A percentile compares a stretch with the other conserved stretches of the same genome.
Conservation (phyloP, 2,329 filamentous ascomycete genomes). For the Epichloe gansuensis region DNA sequence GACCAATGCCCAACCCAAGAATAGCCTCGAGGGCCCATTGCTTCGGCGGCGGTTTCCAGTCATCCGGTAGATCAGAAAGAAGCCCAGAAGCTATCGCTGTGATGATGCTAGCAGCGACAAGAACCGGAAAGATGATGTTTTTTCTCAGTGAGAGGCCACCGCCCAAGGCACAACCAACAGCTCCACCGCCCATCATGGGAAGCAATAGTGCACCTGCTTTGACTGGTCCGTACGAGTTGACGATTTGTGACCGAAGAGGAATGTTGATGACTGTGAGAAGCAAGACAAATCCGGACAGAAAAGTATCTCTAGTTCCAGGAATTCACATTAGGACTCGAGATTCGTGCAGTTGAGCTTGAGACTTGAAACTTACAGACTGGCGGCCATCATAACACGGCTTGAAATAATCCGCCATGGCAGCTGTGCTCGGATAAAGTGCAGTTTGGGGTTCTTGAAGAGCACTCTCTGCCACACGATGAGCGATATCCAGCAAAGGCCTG, state of each 20-base stretch:
- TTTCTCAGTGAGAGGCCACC: constrained; percentile 7
- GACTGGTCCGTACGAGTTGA: constrained; percentile 12
- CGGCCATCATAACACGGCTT: constrained; percentile 10
- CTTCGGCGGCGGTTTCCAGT: constrained; percentile 4
- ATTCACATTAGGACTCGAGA: too few species aligned
- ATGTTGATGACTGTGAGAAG: constrained; percentile 12
- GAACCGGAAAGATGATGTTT: constrained; percentile 11
- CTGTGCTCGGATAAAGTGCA: constrained; percentile 9
- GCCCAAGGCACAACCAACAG: constrained; percentile 8
- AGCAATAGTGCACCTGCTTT: constrained; percentile 11
- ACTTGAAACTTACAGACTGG: constrained; percentile 5
- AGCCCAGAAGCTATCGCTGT: constrained; percentile 9
- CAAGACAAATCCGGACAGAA: constrained; percentile 12
- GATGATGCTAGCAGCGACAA: constrained; percentile 9
- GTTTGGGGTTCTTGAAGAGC: constrained; percentile 5
- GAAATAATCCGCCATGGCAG: constrained; percentile 10
- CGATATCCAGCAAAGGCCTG: constrained; percentile 9
- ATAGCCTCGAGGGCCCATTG: constrained; percentile 11
- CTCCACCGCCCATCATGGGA: constrained; percentile 12
- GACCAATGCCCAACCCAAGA: constrained; percentile 10
- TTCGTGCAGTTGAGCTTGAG: too few species aligned
- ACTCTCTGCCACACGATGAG: constrained; percentile 11
- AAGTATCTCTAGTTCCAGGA: constrained; percentile 6
- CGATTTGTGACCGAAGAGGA: constrained; percentile 13
- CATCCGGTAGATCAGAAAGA: constrained; percentile 7